phyloP scores from a whole-genome alignment of 192 early-diverging fungal species.

The Linnemannia exigua region DNA sequence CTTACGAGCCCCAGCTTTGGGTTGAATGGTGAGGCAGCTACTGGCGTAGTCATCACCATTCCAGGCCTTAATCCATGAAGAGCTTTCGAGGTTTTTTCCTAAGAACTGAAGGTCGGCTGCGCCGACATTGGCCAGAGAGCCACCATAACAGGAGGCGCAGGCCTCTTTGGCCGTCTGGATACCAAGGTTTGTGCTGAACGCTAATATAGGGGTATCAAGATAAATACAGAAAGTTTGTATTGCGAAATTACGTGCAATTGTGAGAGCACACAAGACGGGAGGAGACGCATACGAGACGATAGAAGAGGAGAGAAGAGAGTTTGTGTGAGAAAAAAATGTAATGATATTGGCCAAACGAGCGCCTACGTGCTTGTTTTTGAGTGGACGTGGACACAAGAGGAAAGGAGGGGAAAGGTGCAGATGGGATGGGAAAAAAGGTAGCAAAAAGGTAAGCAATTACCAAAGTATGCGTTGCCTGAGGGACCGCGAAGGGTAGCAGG shows the following conservation, averaged over 20 bases:
- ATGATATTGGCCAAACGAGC: background rate
- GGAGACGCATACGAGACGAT: background rate
- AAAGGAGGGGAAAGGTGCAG: too few species aligned
- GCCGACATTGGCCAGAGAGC: constrained; percentile 25
- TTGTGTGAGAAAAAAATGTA: background rate
- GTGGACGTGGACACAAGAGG: background rate
- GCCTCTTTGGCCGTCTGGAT: constrained; percentile 31
- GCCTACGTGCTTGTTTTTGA: background rate
- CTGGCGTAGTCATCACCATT: constrained; percentile 37
- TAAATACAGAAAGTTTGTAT: background rate
- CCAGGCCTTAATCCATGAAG: constrained; percentile 48
- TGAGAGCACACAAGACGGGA: background rate
- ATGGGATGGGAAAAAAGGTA: background rate
- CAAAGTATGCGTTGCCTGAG: constrained; percentile 57
- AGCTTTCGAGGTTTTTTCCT: constrained; percentile 11
- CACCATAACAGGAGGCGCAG: constrained; percentile 42
- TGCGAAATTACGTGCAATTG: too few species aligned
- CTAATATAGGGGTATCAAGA: background rate
- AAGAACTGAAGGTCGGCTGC: constrained; percentile 25
- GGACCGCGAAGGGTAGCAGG: constrained; percentile 42
- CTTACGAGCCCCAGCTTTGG: constrained; percentile 11
- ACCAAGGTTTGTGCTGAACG: constrained; percentile 35
- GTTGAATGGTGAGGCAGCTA: constrained; percentile 28
- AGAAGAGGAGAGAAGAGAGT: background rate
- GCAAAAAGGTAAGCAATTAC: background rate